Percentiles rank a stretch among this genome's conserved stretches.
phyloP scores from a whole-genome alignment of 1,284 basidiomycete genomes.

The Rhodotorula sp. region DNA sequence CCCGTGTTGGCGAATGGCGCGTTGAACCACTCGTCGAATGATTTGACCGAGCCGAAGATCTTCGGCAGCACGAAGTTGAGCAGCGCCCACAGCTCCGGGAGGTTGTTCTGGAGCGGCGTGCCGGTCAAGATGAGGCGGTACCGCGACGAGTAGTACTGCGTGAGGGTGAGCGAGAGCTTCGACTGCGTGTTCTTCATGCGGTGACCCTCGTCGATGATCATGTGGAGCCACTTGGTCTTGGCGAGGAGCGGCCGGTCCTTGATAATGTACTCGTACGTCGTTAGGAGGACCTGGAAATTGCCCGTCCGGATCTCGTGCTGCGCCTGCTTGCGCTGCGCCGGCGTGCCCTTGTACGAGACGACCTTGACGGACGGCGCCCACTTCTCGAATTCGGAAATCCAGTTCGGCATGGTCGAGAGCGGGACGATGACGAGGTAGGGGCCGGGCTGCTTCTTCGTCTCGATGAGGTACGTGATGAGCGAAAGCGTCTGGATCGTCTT shows the following conservation, averaged over 20 bases:
- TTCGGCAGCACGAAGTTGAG: constrained; percentile 98
- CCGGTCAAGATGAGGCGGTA: constrained; percentile 96
- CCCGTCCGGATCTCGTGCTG: constrained; percentile 72
- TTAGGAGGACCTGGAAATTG: constrained; percentile 92
- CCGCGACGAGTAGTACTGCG: constrained; percentile 86
- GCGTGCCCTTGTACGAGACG: constrained; percentile 93
- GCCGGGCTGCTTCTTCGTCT: constrained; percentile 83
- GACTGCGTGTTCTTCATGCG: constrained; percentile 99
- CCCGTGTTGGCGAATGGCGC: constrained; percentile 98
- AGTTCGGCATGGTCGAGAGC: constrained; percentile 96
- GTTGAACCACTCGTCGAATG: constrained; percentile 99
- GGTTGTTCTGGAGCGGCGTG: constrained; percentile 94
- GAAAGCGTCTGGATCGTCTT: constrained; percentile 79
- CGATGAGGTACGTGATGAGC: constrained; percentile 92
- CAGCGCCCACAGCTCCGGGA: constrained; percentile 96
- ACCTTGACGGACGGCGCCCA: constrained; percentile 89
- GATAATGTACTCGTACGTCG: constrained; percentile 99
- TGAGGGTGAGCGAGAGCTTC: constrained; percentile 89
- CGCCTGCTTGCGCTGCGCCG: constrained; percentile 68
- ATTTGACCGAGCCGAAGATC: constrained; percentile 99
- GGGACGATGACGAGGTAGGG: constrained; percentile 98
- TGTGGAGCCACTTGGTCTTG: constrained; percentile 96
- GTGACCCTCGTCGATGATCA: constrained; percentile 99
- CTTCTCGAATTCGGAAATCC: constrained; percentile 94
- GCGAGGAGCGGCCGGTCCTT: constrained; percentile 88